Conservation (phyloP, 352 stramenopile genomes). For the Pilasporangium apinafurcum region DNA sequence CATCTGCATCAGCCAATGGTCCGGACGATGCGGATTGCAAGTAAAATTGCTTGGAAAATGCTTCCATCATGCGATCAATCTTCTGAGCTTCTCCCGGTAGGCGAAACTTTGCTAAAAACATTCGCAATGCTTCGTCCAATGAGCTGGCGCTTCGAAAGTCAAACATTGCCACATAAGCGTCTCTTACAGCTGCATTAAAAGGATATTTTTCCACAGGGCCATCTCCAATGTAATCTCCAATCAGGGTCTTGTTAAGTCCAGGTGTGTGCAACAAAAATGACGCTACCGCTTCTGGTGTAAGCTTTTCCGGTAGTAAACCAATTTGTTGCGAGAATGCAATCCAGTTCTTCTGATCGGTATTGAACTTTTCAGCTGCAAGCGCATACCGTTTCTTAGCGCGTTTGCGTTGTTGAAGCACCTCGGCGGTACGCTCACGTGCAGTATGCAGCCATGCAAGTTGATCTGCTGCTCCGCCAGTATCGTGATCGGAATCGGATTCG, state of each 20-base stretch:
- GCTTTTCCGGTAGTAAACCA: conserved; percentile 70
- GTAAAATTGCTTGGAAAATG: conserved; percentile 92
- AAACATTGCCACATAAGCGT: conserved; percentile 91
- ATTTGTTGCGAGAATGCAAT: conserved; percentile 87
- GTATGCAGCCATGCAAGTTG: conserved; percentile 78
- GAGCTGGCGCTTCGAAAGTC: conserved; percentile 86
- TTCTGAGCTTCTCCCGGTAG: conserved; percentile 98
- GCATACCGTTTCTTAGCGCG: conserved; percentile 88
- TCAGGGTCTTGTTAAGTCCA: conserved; percentile 89
- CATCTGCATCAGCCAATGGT: conserved; percentile 82
- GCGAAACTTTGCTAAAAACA: conserved; percentile 93
- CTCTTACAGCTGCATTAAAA: conserved; percentile 88
- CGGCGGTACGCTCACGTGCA: conserved; percentile 76
- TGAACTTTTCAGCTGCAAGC: conserved; percentile 92
- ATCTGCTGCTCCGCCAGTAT: conserved; percentile 30
- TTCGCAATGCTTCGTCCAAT: conserved; percentile 89
- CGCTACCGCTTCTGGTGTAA: conserved; percentile 86
- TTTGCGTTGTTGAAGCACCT: conserved; percentile 89
- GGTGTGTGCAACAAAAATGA: conserved; percentile 93
- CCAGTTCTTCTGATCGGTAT: conserved; percentile 91
- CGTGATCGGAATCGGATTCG: conserved; percentile 63
- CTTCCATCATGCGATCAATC: conserved; percentile 97
- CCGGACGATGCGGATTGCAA: conserved; percentile 51
- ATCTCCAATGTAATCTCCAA: conserved; percentile 96
- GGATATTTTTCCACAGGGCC: conserved; percentile 93